Evolutionary conservation across 257 asterid genomes (phyloP).

Genomic region (Plantago major): DNA sequence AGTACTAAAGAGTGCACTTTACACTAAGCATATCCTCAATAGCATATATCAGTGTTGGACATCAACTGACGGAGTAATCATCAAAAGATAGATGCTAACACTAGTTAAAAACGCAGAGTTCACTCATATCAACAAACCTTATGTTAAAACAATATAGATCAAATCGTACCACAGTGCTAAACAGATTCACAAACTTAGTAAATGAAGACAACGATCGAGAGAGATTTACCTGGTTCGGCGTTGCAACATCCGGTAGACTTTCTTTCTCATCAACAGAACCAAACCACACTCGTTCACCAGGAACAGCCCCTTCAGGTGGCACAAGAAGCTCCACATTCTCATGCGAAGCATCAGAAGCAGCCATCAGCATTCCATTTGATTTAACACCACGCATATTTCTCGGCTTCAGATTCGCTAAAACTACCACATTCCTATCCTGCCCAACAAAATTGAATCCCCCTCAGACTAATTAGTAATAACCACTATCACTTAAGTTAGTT

Average conservation of each 20-base stretch:
- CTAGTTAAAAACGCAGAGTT: background rate
- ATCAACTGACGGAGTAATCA: no score
- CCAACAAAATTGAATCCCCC: constrained; percentile 8
- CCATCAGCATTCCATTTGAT: constrained; percentile 92
- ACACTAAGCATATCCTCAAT: no score
- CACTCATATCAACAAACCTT: background rate
- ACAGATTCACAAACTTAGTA: no score
- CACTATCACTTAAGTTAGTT: background rate
- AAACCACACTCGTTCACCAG: constrained; percentile 96
- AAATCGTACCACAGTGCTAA: background rate
- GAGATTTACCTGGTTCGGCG: constrained; percentile 82
- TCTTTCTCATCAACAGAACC: constrained; percentile 66
- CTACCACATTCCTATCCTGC: constrained; percentile 75
- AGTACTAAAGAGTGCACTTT: background rate
- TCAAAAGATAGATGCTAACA: background rate
- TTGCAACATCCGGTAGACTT: constrained; percentile 66
- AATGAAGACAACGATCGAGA: background rate
- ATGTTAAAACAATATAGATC: background rate
- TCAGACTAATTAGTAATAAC: constrained; percentile 9
- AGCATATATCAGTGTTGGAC: no score
- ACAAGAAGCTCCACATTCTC: constrained; percentile 84
- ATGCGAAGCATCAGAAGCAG: constrained; percentile 86
- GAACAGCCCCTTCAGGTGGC: constrained; percentile 77
- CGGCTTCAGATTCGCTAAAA: constrained; percentile 92
- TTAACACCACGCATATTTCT: constrained; percentile 96